Evolutionary conservation across 208 protist species (phyloP).

Genomic region (Angomonas desouzai): DNA sequence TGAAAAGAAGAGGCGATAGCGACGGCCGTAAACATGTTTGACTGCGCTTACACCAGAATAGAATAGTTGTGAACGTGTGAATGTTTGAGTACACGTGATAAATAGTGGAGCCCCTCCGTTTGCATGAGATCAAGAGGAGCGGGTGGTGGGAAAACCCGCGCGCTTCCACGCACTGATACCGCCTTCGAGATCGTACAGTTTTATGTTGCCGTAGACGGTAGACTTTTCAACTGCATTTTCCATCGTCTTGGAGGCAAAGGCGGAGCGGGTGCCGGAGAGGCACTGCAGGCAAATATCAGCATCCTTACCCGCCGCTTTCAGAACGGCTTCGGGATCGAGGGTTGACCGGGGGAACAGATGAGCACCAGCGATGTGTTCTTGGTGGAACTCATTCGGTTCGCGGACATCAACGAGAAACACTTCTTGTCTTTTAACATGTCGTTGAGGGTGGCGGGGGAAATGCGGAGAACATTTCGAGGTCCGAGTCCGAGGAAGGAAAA

Average conservation of each 20-base stretch:
- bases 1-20: too few species aligned
- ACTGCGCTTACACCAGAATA: too few species aligned
- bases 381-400: conserved; percentile 35
- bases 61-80: neutral
- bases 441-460: conserved; percentile 8
- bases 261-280: conserved; percentile 34
- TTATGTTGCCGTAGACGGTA: conserved; percentile 14
- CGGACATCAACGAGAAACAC: conserved; percentile 41
- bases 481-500: neutral
- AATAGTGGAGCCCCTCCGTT: neutral
- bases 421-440: conserved; percentile 20
- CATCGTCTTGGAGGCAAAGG: conserved; percentile 14
- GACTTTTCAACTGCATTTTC: conserved; percentile 16
- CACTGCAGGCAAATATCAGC: conserved; percentile 31
- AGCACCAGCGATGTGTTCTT: conserved; percentile 37
- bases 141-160: conserved; percentile 14
- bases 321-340: conserved; percentile 21
- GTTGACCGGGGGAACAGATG: conserved; percentile 25
- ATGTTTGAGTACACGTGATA: neutral
- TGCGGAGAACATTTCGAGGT: neutral
- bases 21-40: too few species aligned
- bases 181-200: conserved; percentile 33
- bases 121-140: neutral
- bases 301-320: conserved; percentile 23
- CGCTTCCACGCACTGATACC: conserved; percentile 42